phyloP scores from a whole-genome alignment of 768 basidiomycete genomes.

The Lactarius tabidus region DNA sequence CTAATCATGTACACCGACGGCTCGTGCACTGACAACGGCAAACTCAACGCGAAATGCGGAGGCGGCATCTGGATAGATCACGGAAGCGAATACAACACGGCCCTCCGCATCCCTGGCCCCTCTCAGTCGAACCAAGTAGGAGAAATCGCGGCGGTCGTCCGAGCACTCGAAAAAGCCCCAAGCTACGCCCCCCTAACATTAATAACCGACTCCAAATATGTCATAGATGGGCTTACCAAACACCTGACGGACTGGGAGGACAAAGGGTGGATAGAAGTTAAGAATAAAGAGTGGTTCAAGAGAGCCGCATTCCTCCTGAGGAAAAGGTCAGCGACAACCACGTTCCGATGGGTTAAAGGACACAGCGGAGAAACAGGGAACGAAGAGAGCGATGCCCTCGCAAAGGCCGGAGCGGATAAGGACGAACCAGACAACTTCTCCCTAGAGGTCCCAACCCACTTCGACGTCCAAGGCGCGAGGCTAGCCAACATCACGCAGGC shows the following conservation, averaged over 20 bases:
- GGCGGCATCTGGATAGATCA: slow-evolving; percentile 18
- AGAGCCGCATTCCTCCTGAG: background rate
- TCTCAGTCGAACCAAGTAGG: background rate
- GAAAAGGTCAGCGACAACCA: background rate
- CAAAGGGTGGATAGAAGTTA: background rate
- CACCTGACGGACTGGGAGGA: background rate
- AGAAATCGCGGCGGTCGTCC: background rate
- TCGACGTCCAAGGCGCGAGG: background rate
- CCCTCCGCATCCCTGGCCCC: background rate
- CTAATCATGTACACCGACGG: slow-evolving; percentile 31
- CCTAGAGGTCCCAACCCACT: too few species aligned
- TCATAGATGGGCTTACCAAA: background rate
- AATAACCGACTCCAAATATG: background rate
- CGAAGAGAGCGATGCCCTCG: background rate
- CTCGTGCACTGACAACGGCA: slow-evolving; percentile 27
- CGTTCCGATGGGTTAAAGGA: slow-evolving; percentile 2
- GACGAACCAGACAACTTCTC: too few species aligned
- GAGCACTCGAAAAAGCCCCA: background rate
- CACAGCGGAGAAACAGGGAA: background rate
- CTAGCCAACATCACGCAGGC: background rate
- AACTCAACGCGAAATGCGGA: slow-evolving; percentile 26
- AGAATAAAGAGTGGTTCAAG: background rate
- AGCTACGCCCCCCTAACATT: background rate
- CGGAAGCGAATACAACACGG: background rate
- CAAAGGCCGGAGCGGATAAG: background rate